These are phyloP conservation scores for Musa itinerans DNA, from an alignment of 176 grass and related monocot genomes.

Conservation along the genomic window DNA sequence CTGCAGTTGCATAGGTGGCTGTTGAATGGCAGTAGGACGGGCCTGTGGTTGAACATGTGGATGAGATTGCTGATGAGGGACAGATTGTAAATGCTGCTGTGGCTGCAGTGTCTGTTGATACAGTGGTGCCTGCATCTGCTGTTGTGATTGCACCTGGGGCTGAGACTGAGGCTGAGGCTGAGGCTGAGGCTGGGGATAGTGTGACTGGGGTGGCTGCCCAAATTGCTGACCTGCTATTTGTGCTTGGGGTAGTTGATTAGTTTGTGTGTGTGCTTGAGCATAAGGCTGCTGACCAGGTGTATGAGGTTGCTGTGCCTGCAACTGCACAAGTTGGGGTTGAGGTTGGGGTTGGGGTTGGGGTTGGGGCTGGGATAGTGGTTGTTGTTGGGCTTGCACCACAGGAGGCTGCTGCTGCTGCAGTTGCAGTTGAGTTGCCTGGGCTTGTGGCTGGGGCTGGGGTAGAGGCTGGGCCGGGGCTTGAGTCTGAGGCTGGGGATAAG, in stretches of 20 bases:
- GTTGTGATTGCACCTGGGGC: conserved; percentile 24
- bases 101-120: conserved; percentile 6
- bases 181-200: conserved; percentile 25
- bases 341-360: conserved; percentile 1
- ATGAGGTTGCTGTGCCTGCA: conserved; percentile 7
- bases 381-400: conserved; percentile 20
- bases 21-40: conserved; percentile 4
- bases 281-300: conserved; percentile 16
- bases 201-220: conserved; percentile 34
- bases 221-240: conserved; percentile 43
- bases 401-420: conserved; percentile 26
- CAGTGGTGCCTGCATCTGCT: conserved; percentile 26
- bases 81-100: conserved; percentile 27
- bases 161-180: background rate
- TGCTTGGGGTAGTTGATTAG: conserved; percentile 23
- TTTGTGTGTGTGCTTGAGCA: conserved; percentile 27
- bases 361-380: conserved; percentile 3
- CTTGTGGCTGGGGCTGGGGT: conserved; percentile 24
- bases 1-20: conserved; percentile 14
- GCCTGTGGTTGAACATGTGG: conserved; percentile 28
- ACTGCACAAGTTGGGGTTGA: background rate
- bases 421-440: conserved; percentile 24
- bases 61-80: conserved; percentile 47
- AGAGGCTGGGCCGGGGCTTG: conserved; percentile 25
- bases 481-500: conserved; percentile 32